Evolutionary conservation across 2,329 filamentous ascomycete genomes (phyloP).

Genomic region (Aspergillus sclerotialis): DNA sequence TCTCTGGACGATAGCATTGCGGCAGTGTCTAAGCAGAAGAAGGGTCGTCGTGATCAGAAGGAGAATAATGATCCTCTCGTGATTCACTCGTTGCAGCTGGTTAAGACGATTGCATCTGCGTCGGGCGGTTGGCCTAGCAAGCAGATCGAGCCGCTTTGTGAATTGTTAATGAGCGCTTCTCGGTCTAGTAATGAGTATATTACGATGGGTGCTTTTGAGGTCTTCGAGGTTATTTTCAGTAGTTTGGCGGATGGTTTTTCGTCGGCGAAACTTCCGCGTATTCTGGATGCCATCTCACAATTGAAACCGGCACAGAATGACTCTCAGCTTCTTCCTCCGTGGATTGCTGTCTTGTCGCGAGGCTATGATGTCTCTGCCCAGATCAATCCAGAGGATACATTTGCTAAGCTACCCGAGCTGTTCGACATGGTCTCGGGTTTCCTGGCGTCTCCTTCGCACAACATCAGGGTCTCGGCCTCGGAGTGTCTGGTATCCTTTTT

Average conservation of each 20-base stretch:
- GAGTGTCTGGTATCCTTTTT: conserved; percentile 93
- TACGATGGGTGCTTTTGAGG: conserved; percentile 92
- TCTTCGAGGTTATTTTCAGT: conserved; percentile 94
- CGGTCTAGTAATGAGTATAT: conserved; percentile 89
- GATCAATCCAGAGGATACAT: conserved; percentile 82
- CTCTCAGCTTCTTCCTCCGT: conserved; percentile 86
- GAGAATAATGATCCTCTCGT: conserved; percentile 69
- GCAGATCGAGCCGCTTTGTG: conserved; percentile 88
- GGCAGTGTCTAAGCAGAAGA: conserved; percentile 61
- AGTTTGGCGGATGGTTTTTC: conserved; percentile 83
- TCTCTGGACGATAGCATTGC: conserved; percentile 67
- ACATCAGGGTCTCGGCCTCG: conserved; percentile 88
- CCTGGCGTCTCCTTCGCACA: conserved; percentile 78
- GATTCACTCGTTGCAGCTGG: conserved; percentile 85
- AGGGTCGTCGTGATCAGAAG: conserved; percentile 40
- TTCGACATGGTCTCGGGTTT: conserved; percentile 76
- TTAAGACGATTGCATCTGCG: conserved; percentile 79
- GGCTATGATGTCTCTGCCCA: conserved; percentile 92
- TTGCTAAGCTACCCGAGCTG: conserved; percentile 77
- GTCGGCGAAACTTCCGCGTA: conserved; percentile 77
- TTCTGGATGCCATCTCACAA: conserved; percentile 87
- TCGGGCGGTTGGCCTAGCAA: conserved; percentile 94
- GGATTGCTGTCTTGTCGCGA: conserved; percentile 91
- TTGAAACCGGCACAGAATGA: conserved; percentile 88
- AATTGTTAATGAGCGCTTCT: conserved; percentile 80